Evolutionary conservation across 768 basidiomycete genomes (phyloP).

Genomic region (Mycena capillaripes): DNA sequence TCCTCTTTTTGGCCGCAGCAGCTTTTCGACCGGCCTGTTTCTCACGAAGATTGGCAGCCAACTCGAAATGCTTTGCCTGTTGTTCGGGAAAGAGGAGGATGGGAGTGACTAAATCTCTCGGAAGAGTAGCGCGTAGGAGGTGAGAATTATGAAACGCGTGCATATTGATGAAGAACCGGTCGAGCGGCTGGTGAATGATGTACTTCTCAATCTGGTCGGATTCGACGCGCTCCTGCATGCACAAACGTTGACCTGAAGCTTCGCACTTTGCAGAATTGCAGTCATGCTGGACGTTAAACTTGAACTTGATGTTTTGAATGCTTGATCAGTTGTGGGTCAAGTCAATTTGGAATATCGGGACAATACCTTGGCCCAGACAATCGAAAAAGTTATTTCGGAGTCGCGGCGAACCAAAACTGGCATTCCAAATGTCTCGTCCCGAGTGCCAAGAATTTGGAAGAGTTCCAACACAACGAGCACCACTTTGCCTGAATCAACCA

Average conservation of each 20-base stretch:
- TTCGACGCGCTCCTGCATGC: conserved; percentile 1
- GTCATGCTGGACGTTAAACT: background rate
- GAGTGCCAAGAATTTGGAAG: background rate
- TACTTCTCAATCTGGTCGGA: background rate
- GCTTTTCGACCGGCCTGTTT: background rate
- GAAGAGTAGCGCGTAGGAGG: background rate
- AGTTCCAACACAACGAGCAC: background rate
- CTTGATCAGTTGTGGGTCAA: background rate
- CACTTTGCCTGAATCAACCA: background rate
- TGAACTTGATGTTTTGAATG: background rate
- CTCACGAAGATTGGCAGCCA: background rate
- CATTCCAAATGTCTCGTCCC: conserved; percentile 3
- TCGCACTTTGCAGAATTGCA: background rate
- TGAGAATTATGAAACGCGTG: background rate
- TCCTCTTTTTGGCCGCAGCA: background rate
- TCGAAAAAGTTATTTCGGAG: conserved; percentile 1
- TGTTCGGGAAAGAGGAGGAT: background rate
- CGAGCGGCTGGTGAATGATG: background rate
- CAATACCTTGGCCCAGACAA: background rate
- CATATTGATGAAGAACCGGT: background rate
- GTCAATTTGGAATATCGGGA: background rate
- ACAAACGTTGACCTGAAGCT: background rate
- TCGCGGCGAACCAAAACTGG: conserved; percentile 3
- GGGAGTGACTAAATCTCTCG: background rate
- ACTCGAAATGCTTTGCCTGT: background rate